These are phyloP conservation scores for Ophiostoma novo-ulmi DNA, from an alignment of 2,329 filamentous ascomycete species.

Conservation along the genomic window DNA sequence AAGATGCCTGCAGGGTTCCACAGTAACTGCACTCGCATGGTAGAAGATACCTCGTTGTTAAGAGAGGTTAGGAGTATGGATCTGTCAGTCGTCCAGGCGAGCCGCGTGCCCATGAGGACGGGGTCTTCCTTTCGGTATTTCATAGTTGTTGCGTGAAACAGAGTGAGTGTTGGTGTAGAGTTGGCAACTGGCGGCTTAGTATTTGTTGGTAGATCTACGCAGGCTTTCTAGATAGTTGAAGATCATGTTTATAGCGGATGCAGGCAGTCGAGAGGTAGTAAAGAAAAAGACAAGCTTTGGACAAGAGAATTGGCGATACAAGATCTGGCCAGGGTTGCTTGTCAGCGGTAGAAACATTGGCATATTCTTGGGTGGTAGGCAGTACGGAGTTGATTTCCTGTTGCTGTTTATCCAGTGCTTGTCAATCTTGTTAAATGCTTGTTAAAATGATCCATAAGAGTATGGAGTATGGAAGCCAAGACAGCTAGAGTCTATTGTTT, in stretches of 20 bases:
- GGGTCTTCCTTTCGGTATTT: no score
- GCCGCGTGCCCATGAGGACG: not conserved
- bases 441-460: not conserved
- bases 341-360: conserved; percentile 2
- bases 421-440: not conserved
- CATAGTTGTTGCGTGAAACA: no score
- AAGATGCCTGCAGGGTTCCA: not conserved
- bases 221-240: no score
- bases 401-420: not conserved
- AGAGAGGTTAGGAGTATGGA: not conserved
- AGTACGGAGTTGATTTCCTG: not conserved
- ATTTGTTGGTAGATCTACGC: no score
- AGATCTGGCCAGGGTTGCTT: conserved; percentile 1
- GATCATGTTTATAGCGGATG: no score
- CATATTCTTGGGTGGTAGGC: conserved; percentile 1
- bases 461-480: not conserved
- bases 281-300: conserved; percentile 1
- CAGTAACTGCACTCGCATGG: not conserved
- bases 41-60: not conserved
- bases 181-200: no score
- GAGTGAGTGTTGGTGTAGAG: no score
- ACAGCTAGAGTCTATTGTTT: not conserved
- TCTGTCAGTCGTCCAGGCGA: not conserved
- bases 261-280: not conserved
- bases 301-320: conserved; percentile 8